A percentile compares a stretch with the other conserved stretches of the same genome.
These are phyloP conservation scores for Claviceps sp. DNA, from an alignment of 2,329 filamentous ascomycete species.

Conservation along the genomic window DNA sequence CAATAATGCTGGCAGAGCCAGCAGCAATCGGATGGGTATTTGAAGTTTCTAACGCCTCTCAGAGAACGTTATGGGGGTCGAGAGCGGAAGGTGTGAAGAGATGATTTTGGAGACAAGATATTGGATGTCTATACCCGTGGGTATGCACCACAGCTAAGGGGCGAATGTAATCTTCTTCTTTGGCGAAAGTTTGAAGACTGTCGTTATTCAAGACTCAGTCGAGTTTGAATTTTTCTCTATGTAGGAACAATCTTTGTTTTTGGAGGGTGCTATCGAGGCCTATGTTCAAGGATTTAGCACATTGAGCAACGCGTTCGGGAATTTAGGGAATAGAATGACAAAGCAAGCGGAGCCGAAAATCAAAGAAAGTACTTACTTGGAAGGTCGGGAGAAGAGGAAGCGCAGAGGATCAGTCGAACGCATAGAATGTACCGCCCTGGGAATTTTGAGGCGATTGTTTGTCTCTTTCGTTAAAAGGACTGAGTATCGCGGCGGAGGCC, in stretches of 20 bases:
- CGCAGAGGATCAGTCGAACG: constrained; percentile 80
- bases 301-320: not conserved
- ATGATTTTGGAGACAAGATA: constrained; percentile 77
- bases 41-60: constrained; percentile 44
- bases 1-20: constrained; percentile 75
- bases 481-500: constrained; percentile 1
- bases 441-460: not conserved
- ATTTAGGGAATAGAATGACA: not conserved
- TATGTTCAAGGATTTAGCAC: constrained; percentile 13
- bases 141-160: constrained; percentile 70
- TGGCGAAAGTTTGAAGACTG: not conserved
- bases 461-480: not conserved
- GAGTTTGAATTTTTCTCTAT: not conserved
- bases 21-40: constrained; percentile 44
- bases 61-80: constrained; percentile 81
- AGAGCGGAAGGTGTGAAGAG: constrained; percentile 69
- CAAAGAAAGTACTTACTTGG: constrained; percentile 52
- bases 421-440: constrained; percentile 48
- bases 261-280: constrained; percentile 47
- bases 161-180: constrained; percentile 9
- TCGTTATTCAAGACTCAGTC: not conserved
- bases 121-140: constrained; percentile 77
- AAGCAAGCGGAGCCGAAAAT: constrained; percentile 2
- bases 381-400: constrained; percentile 78
- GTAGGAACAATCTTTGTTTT: constrained; percentile 1